Base-by-base conservation (phyloP, 2,329 filamentous ascomycete genomes). In the Scopulariopsis brevicaulis region DNA sequence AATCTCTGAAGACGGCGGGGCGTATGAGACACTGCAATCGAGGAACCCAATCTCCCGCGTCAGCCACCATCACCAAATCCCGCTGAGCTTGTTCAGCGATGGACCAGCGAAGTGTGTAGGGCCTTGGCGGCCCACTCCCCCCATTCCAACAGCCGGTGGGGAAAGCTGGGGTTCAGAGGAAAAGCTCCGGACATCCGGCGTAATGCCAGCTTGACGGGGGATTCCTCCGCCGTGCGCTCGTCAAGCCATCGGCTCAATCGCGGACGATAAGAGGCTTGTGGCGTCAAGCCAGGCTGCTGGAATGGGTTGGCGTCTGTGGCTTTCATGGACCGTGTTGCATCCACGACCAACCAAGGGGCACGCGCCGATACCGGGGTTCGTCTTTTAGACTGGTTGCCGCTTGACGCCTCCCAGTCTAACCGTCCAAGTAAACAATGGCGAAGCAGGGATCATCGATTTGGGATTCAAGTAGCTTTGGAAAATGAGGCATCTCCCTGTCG, bases 201-300 rank as follows among this genome's bases (percentile, higher is more conserved):
- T 50, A 20, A 50, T 6, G 46, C n/a, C 46, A 50, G 46, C 20
- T 50, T 11, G 5, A 50, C 22, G 46, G 43, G 46, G 28, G 4
- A n/a, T 50, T 50, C 46, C 20, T 20, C 7, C 20, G 20, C 5
- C 10, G 3, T 5, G 24, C 55, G 43, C 55, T 56, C 43, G 24
- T 50, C 43, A 50, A 11, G 20, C 25, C 25, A 15, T 51, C 55
- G 55, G 55, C 55, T 35, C 25, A 24, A 56, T 50, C 28, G 28
- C 55, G 55, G 55, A 34, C 55, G 55, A 56, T 56, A 46, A 20
- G 10, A 15, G 24, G 28, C 46, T 24, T 20, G 55, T 56, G 55
- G 55, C 55, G 55, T 51, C 25, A 43, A 43, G 55, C 55, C 43
- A 50, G 43, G 32, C 8, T 50, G 46, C 20, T 20, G 20, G 46